phyloP scores from a whole-genome alignment of 2,329 filamentous ascomycete genomes.

The Pezicula carpinea region DNA sequence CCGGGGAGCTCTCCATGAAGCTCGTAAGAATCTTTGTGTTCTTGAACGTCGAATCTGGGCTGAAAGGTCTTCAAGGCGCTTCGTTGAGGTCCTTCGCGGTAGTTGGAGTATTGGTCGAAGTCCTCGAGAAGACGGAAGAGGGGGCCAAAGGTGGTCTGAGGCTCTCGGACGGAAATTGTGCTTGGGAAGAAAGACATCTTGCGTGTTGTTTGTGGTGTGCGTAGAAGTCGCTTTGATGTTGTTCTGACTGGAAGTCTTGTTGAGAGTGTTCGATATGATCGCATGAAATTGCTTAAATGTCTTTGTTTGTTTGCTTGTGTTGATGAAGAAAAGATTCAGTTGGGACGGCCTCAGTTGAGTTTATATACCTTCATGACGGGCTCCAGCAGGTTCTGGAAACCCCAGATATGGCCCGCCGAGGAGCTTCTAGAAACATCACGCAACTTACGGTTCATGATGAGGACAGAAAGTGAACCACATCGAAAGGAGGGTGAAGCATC shows the following conservation, averaged over 20 bases:
- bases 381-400: constrained; percentile 12
- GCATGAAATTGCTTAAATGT: constrained; percentile 18
- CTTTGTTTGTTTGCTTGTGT: constrained; percentile 10
- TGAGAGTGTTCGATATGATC: constrained; percentile 16
- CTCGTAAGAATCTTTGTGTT: constrained; percentile 64
- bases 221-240: constrained; percentile 8
- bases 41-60: constrained; percentile 75
- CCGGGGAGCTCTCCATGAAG: constrained; percentile 78
- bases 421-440: constrained; percentile 13
- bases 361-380: constrained; percentile 13
- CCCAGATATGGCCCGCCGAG: constrained; percentile 3
- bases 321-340: constrained; percentile 7
- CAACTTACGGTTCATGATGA: neutral
- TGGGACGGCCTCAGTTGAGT: constrained; percentile 1
- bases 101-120: constrained; percentile 48
- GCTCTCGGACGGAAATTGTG: constrained; percentile 29
- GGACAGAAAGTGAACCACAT: neutral
- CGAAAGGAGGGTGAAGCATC: neutral
- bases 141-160: constrained; percentile 47
- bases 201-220: constrained; percentile 25
- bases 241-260: constrained; percentile 14
- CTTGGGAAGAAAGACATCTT: constrained; percentile 59
- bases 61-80: constrained; percentile 56
- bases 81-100: constrained; percentile 15
- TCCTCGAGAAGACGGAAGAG: constrained; percentile 63